Base-by-base conservation (phyloP, 2,329 filamentous ascomycete species). In the Penicillium sp. region DNA sequence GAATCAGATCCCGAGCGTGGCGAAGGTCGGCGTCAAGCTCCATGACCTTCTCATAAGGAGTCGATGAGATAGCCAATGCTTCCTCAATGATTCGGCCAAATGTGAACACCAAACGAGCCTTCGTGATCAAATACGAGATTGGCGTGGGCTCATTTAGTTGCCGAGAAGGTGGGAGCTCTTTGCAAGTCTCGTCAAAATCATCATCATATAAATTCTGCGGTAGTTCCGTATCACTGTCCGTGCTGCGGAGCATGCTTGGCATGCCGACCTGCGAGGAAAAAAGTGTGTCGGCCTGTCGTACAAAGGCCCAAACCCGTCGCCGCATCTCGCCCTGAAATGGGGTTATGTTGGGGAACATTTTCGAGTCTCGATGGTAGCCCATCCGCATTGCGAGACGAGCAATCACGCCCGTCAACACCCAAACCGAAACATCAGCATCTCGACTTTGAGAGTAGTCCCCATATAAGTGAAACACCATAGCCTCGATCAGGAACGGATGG, bases 221-320 rank as follows among this genome's bases (percentile, higher is more conserved):
- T 13, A 77, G 58, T 1, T 69, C 63, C 0, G 78, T 81, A 52
- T 85, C 82, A 31, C 72, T 76, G 42, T 83, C 79, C 23, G 80
- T 74, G 15, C 72, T 68, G 39, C 78, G 71, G 30, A 83, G 69
- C 76, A 84, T 80, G 52, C 73, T 73, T 2, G 82, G 82, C 37
- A 85, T 65, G 2, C 81, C 81, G 42, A 83, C 71, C 52, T 84
- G 80, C 52, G 82, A 83, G 1, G 78, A 76, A 16, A 80, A 77
- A 3, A 84, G 60, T 2, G 80, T 60, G 52, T 85, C 82, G 31
- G 82, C 69, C 52, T 81, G 77, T 22, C 68, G 58, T 6, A 72
- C 65, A 52, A 68, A 70, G 1, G 64, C 62, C 70, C 71, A 74
- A 11, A 73, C 59, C 26, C 71, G 61, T 17, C 71, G 60, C 16